Evolutionary conservation across 805 yeast genomes (phyloP).

Genomic region (Nematodospora valgi): DNA sequence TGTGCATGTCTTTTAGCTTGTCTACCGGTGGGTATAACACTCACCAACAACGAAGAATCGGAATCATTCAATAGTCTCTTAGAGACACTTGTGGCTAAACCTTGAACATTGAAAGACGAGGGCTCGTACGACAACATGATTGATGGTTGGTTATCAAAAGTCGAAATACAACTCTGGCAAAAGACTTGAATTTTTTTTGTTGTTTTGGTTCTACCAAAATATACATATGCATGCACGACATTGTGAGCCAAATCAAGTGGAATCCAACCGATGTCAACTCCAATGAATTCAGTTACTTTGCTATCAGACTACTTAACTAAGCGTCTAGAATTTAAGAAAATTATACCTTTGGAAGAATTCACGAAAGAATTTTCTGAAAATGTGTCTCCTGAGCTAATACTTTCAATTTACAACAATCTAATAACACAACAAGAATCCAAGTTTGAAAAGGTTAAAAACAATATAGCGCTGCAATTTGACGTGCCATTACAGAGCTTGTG

Average conservation of each 20-base stretch:
- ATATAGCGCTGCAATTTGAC: constrained; percentile 18
- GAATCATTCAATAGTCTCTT: constrained; percentile 65
- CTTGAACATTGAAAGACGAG: constrained; percentile 44
- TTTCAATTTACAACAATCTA: constrained; percentile 7
- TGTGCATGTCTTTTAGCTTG: constrained; percentile 69
- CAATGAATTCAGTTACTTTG: constrained; percentile 14
- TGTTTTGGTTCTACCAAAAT: no score
- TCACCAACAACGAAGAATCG: constrained; percentile 65
- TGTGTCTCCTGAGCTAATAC: constrained; percentile 3
- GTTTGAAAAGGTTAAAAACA: constrained; percentile 8
- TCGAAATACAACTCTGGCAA: no score
- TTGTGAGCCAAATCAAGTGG: no score
- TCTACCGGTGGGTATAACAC: constrained; percentile 70
- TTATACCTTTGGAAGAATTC: constrained; percentile 19
- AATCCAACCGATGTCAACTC: constrained; percentile 4
- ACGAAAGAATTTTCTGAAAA: constrained; percentile 7
- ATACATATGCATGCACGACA: no score
- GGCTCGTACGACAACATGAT: constrained; percentile 8
- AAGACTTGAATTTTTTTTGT: no score
- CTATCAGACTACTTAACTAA: constrained; percentile 17
- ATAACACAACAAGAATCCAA: constrained; percentile 6
- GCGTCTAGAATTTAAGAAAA: constrained; percentile 15
- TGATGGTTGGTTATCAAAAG: background rate
- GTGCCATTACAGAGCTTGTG: constrained; percentile 18
- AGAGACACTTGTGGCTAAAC: constrained; percentile 69